Conservation (phyloP, 129 eudicot genomes). For the Centrapalus pauciflorus region DNA sequence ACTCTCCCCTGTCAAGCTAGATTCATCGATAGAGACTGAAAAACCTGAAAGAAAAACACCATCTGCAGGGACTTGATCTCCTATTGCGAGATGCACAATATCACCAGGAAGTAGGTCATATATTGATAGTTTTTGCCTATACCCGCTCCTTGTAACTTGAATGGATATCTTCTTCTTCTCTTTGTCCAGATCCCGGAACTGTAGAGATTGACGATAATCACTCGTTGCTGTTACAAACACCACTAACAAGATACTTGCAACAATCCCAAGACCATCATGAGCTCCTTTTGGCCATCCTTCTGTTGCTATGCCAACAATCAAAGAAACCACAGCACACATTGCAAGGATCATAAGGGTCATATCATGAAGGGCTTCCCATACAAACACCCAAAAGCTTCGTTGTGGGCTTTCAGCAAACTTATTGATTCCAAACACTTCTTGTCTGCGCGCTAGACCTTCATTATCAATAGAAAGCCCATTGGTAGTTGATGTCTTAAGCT, state of each 20-base stretch:
- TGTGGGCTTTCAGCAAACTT: constrained; percentile 64
- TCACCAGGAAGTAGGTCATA: constrained; percentile 82
- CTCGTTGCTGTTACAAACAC: constrained; percentile 94
- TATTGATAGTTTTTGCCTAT: constrained; percentile 76
- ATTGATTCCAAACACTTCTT: constrained; percentile 64
- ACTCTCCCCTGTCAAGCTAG: constrained; percentile 94
- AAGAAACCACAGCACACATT: constrained; percentile 82
- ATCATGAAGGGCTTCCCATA: constrained; percentile 96
- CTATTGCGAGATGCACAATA: constrained; percentile 82
- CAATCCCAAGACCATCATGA: constrained; percentile 94
- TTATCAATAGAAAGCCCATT: constrained; percentile 50
- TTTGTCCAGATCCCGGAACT: constrained; percentile 84
- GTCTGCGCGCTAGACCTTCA: constrained; percentile 40
- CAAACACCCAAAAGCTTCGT: constrained; percentile 82
- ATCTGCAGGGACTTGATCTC: constrained; percentile 99
- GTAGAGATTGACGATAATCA: constrained; percentile 89
- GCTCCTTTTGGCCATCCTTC: constrained; percentile 98
- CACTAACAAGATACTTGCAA: constrained; percentile 77
- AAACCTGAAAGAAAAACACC: constrained; percentile 94
- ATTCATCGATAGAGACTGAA: constrained; percentile 81
- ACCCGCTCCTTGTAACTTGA: constrained; percentile 84
- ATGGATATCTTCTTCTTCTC: constrained; percentile 86
- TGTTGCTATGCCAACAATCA: constrained; percentile 79
- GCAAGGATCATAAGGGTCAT: constrained; percentile 97
- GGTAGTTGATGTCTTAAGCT: constrained; percentile 60